Evolutionary conservation across 768 basidiomycete species (phyloP).

Genomic region (Mycena vulgaris): DNA sequence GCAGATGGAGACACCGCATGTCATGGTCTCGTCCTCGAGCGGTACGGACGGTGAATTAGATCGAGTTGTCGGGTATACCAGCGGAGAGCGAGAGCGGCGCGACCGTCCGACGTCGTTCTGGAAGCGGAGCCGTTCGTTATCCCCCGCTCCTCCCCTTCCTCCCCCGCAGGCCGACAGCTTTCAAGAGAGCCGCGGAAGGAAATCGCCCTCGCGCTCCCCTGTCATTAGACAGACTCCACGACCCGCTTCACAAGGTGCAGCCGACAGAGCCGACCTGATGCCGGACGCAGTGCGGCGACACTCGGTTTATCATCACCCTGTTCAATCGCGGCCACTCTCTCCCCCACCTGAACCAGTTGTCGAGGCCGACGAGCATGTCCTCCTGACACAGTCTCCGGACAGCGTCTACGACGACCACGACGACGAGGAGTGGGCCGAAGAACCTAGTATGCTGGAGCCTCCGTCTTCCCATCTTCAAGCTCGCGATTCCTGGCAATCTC

Average conservation of each 20-base stretch:
- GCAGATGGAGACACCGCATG: conserved; percentile 28
- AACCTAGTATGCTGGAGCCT: conserved; percentile 1
- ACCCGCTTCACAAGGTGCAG: conserved; percentile 2
- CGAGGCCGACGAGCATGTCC: conserved; percentile 10
- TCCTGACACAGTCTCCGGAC: conserved; percentile 28
- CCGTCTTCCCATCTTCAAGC: conserved; percentile 6
- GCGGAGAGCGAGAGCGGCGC: conserved; percentile 17
- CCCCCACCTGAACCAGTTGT: conserved; percentile 1
- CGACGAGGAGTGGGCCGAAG: conserved; percentile 19
- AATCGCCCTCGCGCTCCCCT: conserved; percentile 48
- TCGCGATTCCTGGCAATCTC: conserved; percentile 6
- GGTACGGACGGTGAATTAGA: conserved; percentile 12
- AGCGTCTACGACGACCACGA: conserved; percentile 35
- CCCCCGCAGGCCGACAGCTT: conserved; percentile 15
- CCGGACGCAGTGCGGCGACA: conserved; percentile 47
- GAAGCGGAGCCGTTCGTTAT: conserved; percentile 30
- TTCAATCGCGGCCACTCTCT: conserved; percentile 24
- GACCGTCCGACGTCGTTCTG: conserved; percentile 28
- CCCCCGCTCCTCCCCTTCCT: conserved; percentile 30
- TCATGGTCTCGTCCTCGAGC: conserved; percentile 37
- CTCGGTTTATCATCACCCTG: conserved; percentile 48
- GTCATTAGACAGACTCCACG: conserved; percentile 43
- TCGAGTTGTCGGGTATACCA: not conserved
- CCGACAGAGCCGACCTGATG: conserved; percentile 24
- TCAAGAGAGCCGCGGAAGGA: conserved; percentile 18